phyloP scores from a whole-genome alignment of 805 yeast genomes.

The Lipomyces sp. region DNA sequence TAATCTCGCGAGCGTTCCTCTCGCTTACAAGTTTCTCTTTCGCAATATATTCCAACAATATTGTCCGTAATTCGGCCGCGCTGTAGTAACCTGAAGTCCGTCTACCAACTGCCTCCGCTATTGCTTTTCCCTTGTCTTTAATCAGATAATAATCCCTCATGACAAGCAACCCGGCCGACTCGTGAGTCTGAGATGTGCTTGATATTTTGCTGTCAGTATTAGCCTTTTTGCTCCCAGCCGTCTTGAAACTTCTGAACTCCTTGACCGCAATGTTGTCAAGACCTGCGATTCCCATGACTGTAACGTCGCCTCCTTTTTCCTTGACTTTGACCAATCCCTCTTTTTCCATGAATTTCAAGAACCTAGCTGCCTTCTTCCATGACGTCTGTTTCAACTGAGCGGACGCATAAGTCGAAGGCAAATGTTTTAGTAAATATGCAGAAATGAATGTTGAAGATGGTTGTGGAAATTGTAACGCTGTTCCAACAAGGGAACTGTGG shows the following conservation, averaged over 20 bases:
- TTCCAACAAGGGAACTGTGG: conserved; percentile 54
- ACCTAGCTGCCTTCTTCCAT: conserved; percentile 89
- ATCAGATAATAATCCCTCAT: conserved; percentile 28
- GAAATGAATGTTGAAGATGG: conserved; percentile 77
- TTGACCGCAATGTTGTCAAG: conserved; percentile 55
- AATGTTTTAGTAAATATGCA: conserved; percentile 65
- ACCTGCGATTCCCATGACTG: conserved; percentile 57
- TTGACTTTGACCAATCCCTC: conserved; percentile 67
- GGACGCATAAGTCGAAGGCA: conserved; percentile 54
- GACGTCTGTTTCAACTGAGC: conserved; percentile 72
- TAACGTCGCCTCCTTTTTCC: conserved; percentile 84
- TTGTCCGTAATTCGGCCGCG: conserved; percentile 57
- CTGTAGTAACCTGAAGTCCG: conserved; percentile 56
- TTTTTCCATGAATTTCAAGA: conserved; percentile 85
- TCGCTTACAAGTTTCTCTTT: conserved; percentile 56
- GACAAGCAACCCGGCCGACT: conserved; percentile 1
- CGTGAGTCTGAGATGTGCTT: not conserved
- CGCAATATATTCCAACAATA: conserved; percentile 62
- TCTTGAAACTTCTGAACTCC: conserved; percentile 67
- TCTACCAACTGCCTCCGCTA: conserved; percentile 53
- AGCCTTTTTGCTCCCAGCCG: conserved; percentile 22
- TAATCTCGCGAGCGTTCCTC: conserved; percentile 58
- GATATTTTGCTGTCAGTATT: conserved; percentile 22
- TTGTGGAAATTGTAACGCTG: conserved; percentile 61
- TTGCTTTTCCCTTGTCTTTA: conserved; percentile 54